These are phyloP conservation scores for Kluyveromyces sp. DNA, from an alignment of 1,139 yeast species.

Conservation along the genomic window DNA sequence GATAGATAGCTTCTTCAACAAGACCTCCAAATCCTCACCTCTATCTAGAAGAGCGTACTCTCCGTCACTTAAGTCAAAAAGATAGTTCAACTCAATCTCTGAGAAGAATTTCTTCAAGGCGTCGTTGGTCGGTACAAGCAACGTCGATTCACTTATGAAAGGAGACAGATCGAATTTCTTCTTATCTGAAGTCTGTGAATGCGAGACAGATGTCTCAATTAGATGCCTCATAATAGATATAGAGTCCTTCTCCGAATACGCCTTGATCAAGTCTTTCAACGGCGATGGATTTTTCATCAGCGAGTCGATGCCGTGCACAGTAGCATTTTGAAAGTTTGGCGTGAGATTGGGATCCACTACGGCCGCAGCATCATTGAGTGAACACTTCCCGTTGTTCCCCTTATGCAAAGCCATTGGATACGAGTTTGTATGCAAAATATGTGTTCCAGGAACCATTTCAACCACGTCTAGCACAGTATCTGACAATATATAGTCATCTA, in stretches of 20 bases:
- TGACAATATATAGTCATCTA: slow-evolving; percentile 25
- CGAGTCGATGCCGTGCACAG: slow-evolving; percentile 63
- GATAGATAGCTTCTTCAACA: slow-evolving; percentile 18
- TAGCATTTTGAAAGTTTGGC: slow-evolving; percentile 65
- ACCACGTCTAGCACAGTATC: slow-evolving; percentile 17
- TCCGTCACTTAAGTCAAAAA: slow-evolving; percentile 29
- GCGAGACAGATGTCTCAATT: background rate
- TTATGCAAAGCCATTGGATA: slow-evolving; percentile 20
- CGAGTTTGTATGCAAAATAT: slow-evolving; percentile 17
- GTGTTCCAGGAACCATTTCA: slow-evolving; percentile 14
- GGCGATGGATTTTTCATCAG: slow-evolving; percentile 41
- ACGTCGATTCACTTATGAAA: slow-evolving; percentile 21
- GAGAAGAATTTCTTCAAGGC: slow-evolving; percentile 34
- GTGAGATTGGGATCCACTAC: slow-evolving; percentile 57
- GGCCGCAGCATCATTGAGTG: slow-evolving; percentile 42
- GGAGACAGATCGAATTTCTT: background rate
- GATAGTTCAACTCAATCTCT: slow-evolving; percentile 43
- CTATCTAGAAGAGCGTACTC: slow-evolving; percentile 22
- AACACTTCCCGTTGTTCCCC: slow-evolving; percentile 11
- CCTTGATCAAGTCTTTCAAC: slow-evolving; percentile 33
- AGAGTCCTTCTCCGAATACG: background rate
- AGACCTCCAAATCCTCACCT: slow-evolving; percentile 29
- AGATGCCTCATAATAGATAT: slow-evolving; percentile 1
- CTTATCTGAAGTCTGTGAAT: background rate
- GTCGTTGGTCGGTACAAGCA: slow-evolving; percentile 42